Conservation (phyloP, 106 monocot genomes). For the Phalaenopsis equestris region DNA sequence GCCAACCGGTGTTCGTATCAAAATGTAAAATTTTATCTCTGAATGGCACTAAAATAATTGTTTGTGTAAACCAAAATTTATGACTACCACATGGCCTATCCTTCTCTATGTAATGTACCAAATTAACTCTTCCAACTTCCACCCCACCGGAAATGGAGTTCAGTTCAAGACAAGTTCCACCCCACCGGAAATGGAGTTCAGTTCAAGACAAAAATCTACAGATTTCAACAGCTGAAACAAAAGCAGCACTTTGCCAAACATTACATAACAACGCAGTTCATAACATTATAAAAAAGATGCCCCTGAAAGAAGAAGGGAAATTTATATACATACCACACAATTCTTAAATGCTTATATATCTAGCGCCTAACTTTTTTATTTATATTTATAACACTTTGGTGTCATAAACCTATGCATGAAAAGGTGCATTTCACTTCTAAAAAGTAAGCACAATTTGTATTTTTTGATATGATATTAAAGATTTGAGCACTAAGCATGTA, state of each 20-base stretch:
- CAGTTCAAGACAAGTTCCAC: neutral
- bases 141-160: neutral
- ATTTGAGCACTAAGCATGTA: too few species aligned
- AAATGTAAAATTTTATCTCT: neutral
- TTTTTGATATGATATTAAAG: too few species aligned
- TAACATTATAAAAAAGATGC: neutral
- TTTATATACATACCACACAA: too few species aligned
- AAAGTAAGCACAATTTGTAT: too few species aligned
- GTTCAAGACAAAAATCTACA: neutral
- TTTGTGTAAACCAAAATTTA: neutral
- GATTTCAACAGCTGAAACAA: neutral
- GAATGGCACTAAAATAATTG: neutral
- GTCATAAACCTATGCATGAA: too few species aligned
- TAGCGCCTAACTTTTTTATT: too few species aligned
- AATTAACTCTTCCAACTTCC: neutral
- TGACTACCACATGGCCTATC: neutral
- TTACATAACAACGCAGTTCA: neutral
- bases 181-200: neutral
- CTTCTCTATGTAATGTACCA: too few species aligned
- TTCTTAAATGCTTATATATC: too few species aligned
- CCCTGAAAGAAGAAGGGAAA: neutral
- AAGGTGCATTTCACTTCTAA: too few species aligned
- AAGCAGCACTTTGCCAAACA: neutral
- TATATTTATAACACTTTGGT: too few species aligned
- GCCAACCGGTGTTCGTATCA: neutral